Evolutionary conservation across 139 green algal genomes (phyloP).

Genomic region (Micractinium sp.): DNA sequence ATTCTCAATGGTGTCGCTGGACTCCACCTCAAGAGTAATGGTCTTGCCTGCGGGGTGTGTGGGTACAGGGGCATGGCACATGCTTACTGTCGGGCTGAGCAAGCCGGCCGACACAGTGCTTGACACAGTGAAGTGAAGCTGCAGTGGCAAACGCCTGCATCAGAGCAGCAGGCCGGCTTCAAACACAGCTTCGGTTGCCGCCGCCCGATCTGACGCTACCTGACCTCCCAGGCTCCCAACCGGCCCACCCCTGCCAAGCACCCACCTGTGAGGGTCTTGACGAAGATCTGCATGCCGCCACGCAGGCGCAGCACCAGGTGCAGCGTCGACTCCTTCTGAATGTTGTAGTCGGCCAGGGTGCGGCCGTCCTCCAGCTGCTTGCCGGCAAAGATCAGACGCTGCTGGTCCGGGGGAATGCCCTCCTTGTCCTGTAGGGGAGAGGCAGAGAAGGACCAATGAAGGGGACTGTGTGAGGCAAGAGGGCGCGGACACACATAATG

Average conservation of each 20-base stretch:
- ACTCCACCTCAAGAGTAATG: conserved; percentile 92
- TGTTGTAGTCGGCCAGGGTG: conserved; percentile 97
- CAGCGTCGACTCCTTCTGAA: conserved; percentile 97
- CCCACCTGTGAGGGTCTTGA: conserved; percentile 84
- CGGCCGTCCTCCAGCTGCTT: conserved; percentile 97
- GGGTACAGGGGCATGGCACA: neutral
- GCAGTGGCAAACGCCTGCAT: too few relatives aligned
- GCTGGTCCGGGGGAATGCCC: conserved; percentile 93
- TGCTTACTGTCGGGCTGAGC: too few relatives aligned
- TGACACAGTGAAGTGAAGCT: too few relatives aligned
- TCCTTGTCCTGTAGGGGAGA: conserved; percentile 84
- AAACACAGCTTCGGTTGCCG: too few relatives aligned
- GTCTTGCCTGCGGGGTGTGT: conserved; percentile 75
- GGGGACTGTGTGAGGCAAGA: too few relatives aligned
- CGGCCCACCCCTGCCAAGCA: too few relatives aligned
- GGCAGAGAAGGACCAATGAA: neutral
- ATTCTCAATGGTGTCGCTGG: conserved; percentile 85
- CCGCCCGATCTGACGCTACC: too few relatives aligned
- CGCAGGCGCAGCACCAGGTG: conserved; percentile 91
- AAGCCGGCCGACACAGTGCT: too few relatives aligned
- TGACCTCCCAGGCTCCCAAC: too few relatives aligned
- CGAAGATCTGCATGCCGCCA: conserved; percentile 85
- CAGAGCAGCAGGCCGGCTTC: neutral
- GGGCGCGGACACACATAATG: too few relatives aligned
- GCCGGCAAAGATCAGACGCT: conserved; percentile 95